Conservation (phyloP, 179 eudicot species). For the Beta corolliflora region DNA sequence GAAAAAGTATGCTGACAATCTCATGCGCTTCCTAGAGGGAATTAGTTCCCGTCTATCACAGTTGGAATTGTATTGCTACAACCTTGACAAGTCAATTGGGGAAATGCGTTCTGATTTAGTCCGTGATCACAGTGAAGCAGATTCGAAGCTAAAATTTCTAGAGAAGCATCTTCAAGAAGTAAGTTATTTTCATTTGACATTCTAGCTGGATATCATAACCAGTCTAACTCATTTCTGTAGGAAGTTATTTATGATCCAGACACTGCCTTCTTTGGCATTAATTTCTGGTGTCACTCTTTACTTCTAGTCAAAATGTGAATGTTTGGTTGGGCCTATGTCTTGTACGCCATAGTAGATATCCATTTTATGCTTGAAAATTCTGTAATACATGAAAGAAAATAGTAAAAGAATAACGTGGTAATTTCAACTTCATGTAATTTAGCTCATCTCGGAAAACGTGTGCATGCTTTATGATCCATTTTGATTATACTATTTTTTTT, state of each 20-base stretch:
- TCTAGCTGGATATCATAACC: neutral
- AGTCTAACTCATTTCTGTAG: neutral
- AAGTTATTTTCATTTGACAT: slow-evolving; percentile 32
- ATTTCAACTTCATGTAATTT: neutral
- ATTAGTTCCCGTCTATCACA: slow-evolving; percentile 92
- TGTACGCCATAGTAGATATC: neutral
- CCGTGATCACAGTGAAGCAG: slow-evolving; percentile 81
- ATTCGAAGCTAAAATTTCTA: slow-evolving; percentile 74
- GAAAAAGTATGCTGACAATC: slow-evolving; percentile 90
- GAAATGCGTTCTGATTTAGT: slow-evolving; percentile 88
- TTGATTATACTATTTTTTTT: too few species aligned
- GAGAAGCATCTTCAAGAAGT: slow-evolving; percentile 98
- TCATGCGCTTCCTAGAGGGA: slow-evolving; percentile 96
- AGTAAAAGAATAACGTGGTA: neutral
- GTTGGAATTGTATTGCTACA: slow-evolving; percentile 90
- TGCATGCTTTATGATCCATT: too few species aligned
- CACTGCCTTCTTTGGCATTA: neutral
- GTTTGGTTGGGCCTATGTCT: neutral
- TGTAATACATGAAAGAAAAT: too few species aligned
- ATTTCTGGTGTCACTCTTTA: neutral
- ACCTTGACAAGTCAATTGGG: slow-evolving; percentile 88
- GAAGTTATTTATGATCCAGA: neutral
- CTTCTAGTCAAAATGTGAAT: neutral
- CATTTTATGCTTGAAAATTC: neutral
- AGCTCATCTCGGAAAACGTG: neutral